Conservation (phyloP, 139 green algal species). For the Trebouxia sp. region DNA sequence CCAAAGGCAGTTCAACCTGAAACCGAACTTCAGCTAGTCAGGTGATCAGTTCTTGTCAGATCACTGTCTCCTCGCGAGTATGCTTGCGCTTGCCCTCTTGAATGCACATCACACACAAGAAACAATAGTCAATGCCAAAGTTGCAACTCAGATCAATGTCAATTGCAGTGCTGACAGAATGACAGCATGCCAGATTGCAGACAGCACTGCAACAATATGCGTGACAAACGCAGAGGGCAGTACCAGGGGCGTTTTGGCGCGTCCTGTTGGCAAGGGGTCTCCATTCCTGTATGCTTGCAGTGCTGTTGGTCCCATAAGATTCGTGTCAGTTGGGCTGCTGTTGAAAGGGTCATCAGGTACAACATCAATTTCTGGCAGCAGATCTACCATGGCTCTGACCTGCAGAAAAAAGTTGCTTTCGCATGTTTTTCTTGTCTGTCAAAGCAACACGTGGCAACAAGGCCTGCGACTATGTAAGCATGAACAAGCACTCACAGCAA, state of each 20-base stretch:
- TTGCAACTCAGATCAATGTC: no score
- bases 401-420: conserved; percentile 6
- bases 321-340: conserved; percentile 77
- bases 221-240: background rate
- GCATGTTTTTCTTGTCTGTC: background rate
- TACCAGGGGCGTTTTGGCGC: conserved; percentile 79
- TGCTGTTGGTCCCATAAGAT: conserved; percentile 79
- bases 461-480: background rate
- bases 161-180: no score
- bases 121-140: no score
- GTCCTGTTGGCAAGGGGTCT: conserved; percentile 55
- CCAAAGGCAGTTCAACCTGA: conserved; percentile 81
- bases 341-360: conserved; percentile 90
- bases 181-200: no score
- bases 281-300: conserved; percentile 50
- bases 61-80: no score
- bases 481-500: conserved; percentile 44
- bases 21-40: background rate
- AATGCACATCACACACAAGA: no score
- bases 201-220: no score
- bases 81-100: no score
- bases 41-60: no score
- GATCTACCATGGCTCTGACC: conserved; percentile 79
- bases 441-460: no score
- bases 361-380: conserved; percentile 90